Base-by-base conservation (phyloP, 2,329 filamentous ascomycete genomes). In the Mollisiaceae sp. region DNA sequence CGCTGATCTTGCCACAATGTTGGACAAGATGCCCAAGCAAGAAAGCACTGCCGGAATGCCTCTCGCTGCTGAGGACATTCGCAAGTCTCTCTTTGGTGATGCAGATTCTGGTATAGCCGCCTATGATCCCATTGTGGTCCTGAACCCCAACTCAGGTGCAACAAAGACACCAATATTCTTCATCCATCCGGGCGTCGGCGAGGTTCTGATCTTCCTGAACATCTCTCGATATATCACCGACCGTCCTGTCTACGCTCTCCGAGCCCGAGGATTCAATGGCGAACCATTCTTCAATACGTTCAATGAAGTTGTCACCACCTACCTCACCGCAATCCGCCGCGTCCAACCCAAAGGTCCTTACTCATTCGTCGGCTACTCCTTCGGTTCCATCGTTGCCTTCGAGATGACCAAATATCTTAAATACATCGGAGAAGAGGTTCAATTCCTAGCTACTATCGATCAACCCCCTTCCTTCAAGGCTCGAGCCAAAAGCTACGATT, bases 311-410 rank as follows among this genome's bases (percentile, higher is more conserved):
- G 73, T 82, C 1, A 64, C 69, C 1, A 78, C 72, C 0, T 86
- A 86, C 70, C 66, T 74, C 11, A 43, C 60, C 0, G 77, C 78
- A 0, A 79, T 86, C 43, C 77, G 77, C n/a, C 27, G 62, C 4
- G 65, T 64, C 0, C 84, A 86, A 64, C 82, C 83, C 0, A 15
- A 73, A 0, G 83, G 84, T 0, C 83, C 84, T 0, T 86, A 86
- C 67, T 81, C 81, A 0, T 71, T 86, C 0, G 80, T 81, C 0
- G 84, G 84, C 0, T 86, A 86, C 69, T 81, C 77, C 5, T 85
- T 81, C 69, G 83, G 84, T 1, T 68, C 76, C 5, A 83, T 83
- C 71, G 64, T 85, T 0, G 81, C 82, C 0, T 86, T 85, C 64
- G 83, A 86, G 70, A 72, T 82, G 0, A 75, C 78, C 14, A 86